phyloP scores from a whole-genome alignment of 495 filamentous ascomycete species.

The Geoglossum glabrum region DNA sequence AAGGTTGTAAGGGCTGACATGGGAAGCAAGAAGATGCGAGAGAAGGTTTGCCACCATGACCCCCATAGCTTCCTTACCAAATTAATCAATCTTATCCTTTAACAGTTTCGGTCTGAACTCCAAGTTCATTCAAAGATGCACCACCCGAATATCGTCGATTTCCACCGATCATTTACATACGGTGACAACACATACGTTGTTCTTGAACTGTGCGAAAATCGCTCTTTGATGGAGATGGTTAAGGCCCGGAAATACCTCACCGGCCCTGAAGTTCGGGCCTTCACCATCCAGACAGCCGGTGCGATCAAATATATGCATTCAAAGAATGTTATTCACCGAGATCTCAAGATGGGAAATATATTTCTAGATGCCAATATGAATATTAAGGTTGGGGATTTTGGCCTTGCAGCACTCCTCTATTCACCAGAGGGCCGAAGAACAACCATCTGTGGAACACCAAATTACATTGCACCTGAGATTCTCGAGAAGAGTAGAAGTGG shows the following conservation, averaged over 20 bases:
- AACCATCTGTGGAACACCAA: conserved; percentile 90
- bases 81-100: conserved; percentile 17
- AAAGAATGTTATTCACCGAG: conserved; percentile 85
- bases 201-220: conserved; percentile 83
- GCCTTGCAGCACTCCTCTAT: conserved; percentile 77
- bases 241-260: conserved; percentile 70
- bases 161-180: conserved; percentile 85
- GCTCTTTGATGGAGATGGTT: conserved; percentile 97
- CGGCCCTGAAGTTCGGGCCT: conserved; percentile 77
- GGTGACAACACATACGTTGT: conserved; percentile 78
- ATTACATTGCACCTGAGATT: conserved; percentile 96
- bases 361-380: conserved; percentile 96
- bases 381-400: conserved; percentile 93
- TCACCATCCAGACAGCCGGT: conserved; percentile 81
- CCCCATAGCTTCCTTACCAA: not conserved
- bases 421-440: conserved; percentile 56
- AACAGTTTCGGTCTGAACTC: conserved; percentile 85
- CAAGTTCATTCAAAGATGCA: conserved; percentile 96
- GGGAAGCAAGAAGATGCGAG: conserved; percentile 61
- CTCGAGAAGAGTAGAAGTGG: conserved; percentile 70
- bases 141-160: conserved; percentile 84
- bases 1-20: conserved; percentile 85
- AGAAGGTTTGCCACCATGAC: conserved; percentile 47
- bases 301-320: conserved; percentile 95
- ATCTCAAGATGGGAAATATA: conserved; percentile 94